Evolutionary conservation across 2,329 filamentous ascomycete genomes (phyloP), one percentile per base, ranked within the genome.

Genomic region (Torrubiella hemipterigena): DNA sequence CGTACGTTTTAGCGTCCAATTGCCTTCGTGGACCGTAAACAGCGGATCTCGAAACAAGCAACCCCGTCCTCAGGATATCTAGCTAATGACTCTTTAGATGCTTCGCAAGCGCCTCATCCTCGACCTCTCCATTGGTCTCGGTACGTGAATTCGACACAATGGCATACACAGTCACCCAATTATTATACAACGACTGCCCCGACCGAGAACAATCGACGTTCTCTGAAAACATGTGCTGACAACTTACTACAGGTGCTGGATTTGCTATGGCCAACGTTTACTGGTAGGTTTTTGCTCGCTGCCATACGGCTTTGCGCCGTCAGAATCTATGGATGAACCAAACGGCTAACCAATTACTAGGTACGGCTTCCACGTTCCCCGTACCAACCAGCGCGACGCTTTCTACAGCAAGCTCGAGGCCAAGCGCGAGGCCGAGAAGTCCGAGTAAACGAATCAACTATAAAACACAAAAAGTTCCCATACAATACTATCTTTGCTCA

Each of bases 311-410:
- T n/a, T n/a, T n/a, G n/a, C n/a, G n/a, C n/a, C n/a, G n/a, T n/a
- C n/a, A n/a, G n/a, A n/a, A n/a, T n/a, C n/a, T n/a, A n/a, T n/a
- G n/a, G n/a, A n/a, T n/a, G n/a, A n/a, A n/a, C n/a, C n/a, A n/a
- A n/a, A n/a, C n/a, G 12, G 10, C 22, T 24, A 24, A 24, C n/a
- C 22, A 12, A 6, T n/a, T 11, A 34, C 41, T 42, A 75, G 70
- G 70, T 70, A 74, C 63, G 70, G 71, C 52, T 76, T 52, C 61
- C 71, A 76, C 59, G 57, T 73, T 48, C 71, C 70, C 43, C 69
- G 70, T 54, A 73, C 67, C 48, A 52, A 63, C 48, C 62, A 60
- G 41, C 70, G 71, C 50, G 71, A 76, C 56, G 56, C 56, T 54
- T 65, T 62, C 65, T 74, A 74, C 61, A 54, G 54, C 55, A 62